Conservation (phyloP, 2,329 filamentous ascomycete species). For the Talaromyces pinophilus region DNA sequence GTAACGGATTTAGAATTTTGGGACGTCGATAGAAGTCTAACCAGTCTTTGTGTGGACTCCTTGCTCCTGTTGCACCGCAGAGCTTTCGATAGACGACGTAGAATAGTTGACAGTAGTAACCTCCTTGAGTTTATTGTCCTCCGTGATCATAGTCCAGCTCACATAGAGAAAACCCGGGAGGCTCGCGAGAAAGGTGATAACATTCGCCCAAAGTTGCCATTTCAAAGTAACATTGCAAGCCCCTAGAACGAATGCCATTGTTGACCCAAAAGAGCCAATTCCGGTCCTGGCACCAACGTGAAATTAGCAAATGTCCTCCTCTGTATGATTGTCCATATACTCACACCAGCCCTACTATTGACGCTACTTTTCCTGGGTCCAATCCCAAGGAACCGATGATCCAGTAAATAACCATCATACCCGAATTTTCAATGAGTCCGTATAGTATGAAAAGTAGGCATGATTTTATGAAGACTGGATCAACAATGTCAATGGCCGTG, state of each 20-base stretch:
- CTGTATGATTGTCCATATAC: neutral
- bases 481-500: too few species aligned
- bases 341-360: too few species aligned
- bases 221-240: conserved; percentile 3
- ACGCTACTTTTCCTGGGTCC: too few species aligned
- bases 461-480: too few species aligned
- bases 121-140: conserved; percentile 1
- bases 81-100: neutral
- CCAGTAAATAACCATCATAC: too few species aligned
- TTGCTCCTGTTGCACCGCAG: neutral
- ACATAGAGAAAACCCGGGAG: conserved; percentile 12
- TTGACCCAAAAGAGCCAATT: conserved; percentile 4
- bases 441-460: too few species aligned
- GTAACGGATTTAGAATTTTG: neutral
- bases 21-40: neutral
- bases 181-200: conserved; percentile 14
- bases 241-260: conserved; percentile 15
- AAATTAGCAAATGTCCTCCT: neutral
- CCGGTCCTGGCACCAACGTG: neutral
- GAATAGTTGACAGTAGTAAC: neutral
- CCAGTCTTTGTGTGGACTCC: neutral
- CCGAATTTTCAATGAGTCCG: too few species aligned
- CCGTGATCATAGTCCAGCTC: conserved; percentile 1
- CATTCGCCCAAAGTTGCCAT: conserved; percentile 15
- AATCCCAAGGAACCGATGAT: too few species aligned